Base-by-base conservation (phyloP, 768 basidiomycete genomes). In the Lactarius evosmus region DNA sequence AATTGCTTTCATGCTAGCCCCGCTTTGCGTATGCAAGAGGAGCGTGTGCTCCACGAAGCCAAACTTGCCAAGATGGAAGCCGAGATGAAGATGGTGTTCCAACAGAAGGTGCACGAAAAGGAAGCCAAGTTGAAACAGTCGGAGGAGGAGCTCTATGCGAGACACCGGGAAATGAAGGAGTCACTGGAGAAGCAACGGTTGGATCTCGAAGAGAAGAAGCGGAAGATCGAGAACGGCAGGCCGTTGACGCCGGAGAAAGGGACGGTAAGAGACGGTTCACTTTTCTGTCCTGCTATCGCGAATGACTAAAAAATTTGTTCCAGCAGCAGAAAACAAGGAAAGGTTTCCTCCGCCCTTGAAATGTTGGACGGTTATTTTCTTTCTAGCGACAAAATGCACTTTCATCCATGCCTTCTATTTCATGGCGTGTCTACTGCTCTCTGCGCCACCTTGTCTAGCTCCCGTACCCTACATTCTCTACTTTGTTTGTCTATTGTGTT, bases 81-180 rank as follows among this genome's bases (percentile, higher is more conserved):
- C 61, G 97, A 98, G 83, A 99, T 99, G 97, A 98, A 98, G 86
- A 94, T 96, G 93, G 97, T 99, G 71, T 99, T 99, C 94, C 95
- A 95, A 75, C 97, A 98, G 78, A 99, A 99, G 77, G 97, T 99
- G 60, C 93, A 95, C 75, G 97, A 99, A 76, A 98, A 99, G 82
- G 97, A 99, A 75, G 85, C 93, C 68, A 98, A 98, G 78, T 83
- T 99, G 75, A 98, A 98, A 80, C 97, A 98, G 77, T 93, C 91
- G 58, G 97, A 99, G 78, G 97, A 98, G 79, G 97, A 98, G 80
- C 85, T 99, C 19, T 99, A 99, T 74, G 91, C 95, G 63, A 88
- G 96, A 65, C 97, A 99, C 82, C 89, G 93, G 76, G 97, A 99
- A 77, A 98, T 99, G 97, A 99, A 98, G 80, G 97, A 99, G 70